Percentiles rank a stretch among this genome's conserved stretches.
Conservation (phyloP, 176 grass and related monocot species). For the Avena atlantica region DNA sequence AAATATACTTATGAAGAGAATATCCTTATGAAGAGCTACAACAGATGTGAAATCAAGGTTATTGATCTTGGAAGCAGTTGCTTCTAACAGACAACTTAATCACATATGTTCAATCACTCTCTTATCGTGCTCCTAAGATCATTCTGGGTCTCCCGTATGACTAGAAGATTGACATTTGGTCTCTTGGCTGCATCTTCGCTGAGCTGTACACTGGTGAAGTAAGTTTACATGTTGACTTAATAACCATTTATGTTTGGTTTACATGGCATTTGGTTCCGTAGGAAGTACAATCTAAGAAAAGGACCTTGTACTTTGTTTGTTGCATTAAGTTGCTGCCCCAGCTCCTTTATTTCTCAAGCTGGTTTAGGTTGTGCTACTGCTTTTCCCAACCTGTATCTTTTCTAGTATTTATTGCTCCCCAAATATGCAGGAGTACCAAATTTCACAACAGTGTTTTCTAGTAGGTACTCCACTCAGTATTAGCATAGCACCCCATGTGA, state of each 20-base stretch:
- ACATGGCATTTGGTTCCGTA: neutral
- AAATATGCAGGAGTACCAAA: neutral
- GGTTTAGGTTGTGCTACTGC: neutral
- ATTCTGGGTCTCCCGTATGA: conserved; percentile 90
- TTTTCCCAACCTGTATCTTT: conserved; percentile 4
- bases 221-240: conserved; percentile 42
- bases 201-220: conserved; percentile 91
- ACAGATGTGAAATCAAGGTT: no score
- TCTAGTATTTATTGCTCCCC: conserved; percentile 15
- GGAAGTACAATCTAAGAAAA: neutral
- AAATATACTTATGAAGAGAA: conserved; percentile 45
- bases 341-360: conserved; percentile 48
- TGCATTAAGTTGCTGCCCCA: conserved; percentile 14
- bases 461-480: neutral
- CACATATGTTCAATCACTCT: conserved; percentile 93
- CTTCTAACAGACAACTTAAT: conserved; percentile 85
- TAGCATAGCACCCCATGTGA: neutral
- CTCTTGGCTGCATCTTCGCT: conserved; percentile 93
- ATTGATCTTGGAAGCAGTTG: conserved; percentile 77
- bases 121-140: conserved; percentile 94
- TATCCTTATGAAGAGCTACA: no score
- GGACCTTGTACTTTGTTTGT: neutral
- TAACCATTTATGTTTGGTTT: conserved; percentile 32
- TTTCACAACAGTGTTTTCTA: conserved; percentile 17
- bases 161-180: conserved; percentile 98